These are phyloP conservation scores for Populus hybrid DNA, from an alignment of 441 rosid species.

Conservation along the genomic window DNA sequence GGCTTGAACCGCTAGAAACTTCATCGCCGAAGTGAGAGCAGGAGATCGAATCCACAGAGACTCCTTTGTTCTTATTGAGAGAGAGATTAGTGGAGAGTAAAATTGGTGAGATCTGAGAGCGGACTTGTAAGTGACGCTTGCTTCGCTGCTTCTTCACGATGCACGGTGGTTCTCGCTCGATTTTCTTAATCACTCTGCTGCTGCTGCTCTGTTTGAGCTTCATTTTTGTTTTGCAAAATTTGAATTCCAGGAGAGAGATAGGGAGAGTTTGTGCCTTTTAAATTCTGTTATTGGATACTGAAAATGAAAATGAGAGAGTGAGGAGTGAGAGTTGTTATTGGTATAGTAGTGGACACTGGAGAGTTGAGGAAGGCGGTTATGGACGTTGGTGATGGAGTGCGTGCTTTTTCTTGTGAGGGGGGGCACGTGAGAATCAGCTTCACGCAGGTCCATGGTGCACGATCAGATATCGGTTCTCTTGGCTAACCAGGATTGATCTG, in stretches of 20 bases:
- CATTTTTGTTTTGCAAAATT: conserved; percentile 17
- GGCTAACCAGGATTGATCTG: not conserved
- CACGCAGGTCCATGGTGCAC: not conserved
- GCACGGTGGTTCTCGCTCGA: conserved; percentile 25
- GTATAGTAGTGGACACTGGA: not conserved
- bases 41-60: conserved; percentile 36
- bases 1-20: conserved; percentile 47
- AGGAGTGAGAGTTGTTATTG: conserved; percentile 6
- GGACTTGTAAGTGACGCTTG: conserved; percentile 44
- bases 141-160: conserved; percentile 60
- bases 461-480: not conserved
- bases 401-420: not conserved
- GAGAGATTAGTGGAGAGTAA: conserved; percentile 7
- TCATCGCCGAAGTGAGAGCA: conserved; percentile 35
- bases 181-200: conserved; percentile 21
- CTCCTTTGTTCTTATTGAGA: conserved; percentile 14
- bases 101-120: conserved; percentile 46
- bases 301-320: conserved; percentile 2
- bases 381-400: conserved; percentile 32
- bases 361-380: conserved; percentile 22
- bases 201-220: conserved; percentile 24
- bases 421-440: not conserved
- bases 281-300: not conserved
- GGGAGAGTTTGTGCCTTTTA: conserved; percentile 7
- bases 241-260: conserved; percentile 4